Evolutionary conservation across 2,329 filamentous ascomycete genomes (phyloP), one percentile per base, ranked within the genome.

Genomic region (Keithomyces neogunnii): DNA sequence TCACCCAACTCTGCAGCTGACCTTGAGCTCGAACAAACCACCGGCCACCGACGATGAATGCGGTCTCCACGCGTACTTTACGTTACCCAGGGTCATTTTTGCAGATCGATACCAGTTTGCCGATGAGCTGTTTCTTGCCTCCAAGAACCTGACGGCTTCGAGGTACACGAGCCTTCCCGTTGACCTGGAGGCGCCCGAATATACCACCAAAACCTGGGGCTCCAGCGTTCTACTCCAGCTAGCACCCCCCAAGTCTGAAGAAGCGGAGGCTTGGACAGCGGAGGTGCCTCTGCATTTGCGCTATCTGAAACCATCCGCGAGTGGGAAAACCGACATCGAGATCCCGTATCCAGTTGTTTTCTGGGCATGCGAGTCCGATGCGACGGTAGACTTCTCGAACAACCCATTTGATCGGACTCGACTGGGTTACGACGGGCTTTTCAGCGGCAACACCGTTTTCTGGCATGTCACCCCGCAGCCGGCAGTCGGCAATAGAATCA

Each of bases 161-260:
- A 82, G 77, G 44, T 81, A 85, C 56, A 77, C 89, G 11, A 83
- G 82, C 30, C 80, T 87, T 10, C 88, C 89, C 26, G 87, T 91
- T 5, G 91, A 97, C 59, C 83, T 97, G 49, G 92, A 97, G 71
- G 90, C 89, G 0, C 92, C 92, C 1, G 85, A 86, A 60, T 97
- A 95, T 73, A 81, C 84, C 2, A 77, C 89, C 32, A 63, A 77
- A 5, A 68, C 75, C 33, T 96, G 92, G 92, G 92, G 92, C 4
- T 91, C 86, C 0, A 82, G 78, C 13, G 75, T 89, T 13, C 75
- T 96, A 4, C 69, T 96, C 26, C 84, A 93, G 63, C 76, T 97
- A 39, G 78, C 81, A 0, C 73, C 76, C 1, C 81, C 85, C 0
- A 53, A 60, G 1, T 11, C 58, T 4, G 52, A 58, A 6, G 59